These are phyloP conservation scores for Pythium vanterpoolii DNA, from an alignment of 352 stramenopile species.

Conservation along the genomic window DNA sequence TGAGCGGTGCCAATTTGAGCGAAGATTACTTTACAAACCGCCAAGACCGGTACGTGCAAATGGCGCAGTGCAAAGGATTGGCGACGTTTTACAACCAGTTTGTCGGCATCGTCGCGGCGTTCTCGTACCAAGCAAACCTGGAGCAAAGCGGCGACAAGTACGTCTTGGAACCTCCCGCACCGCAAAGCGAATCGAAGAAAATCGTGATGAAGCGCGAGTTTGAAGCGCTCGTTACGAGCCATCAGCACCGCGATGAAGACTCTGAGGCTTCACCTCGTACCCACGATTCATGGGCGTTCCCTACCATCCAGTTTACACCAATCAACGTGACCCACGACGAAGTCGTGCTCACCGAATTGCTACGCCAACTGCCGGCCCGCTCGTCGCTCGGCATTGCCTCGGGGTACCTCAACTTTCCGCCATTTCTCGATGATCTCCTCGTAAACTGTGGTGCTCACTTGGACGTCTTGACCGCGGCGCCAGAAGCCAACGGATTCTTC, in stretches of 20 bases:
- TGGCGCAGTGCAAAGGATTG: slow-evolving; percentile 44
- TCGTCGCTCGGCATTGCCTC: slow-evolving; percentile 64
- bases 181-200: slow-evolving; percentile 11
- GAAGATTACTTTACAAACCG: slow-evolving; percentile 83
- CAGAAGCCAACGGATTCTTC: slow-evolving; percentile 73
- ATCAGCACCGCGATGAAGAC: slow-evolving; percentile 23
- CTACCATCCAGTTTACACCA: slow-evolving; percentile 72
- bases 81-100: slow-evolving; percentile 73
- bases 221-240: slow-evolving; percentile 35
- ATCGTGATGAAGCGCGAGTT: slow-evolving; percentile 39
- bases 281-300: slow-evolving; percentile 63
- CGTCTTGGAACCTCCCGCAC: not conserved
- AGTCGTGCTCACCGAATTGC: slow-evolving; percentile 42
- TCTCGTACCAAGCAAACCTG: slow-evolving; percentile 44
- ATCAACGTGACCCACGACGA: slow-evolving; percentile 60
- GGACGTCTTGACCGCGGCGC: slow-evolving; percentile 64
- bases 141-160: slow-evolving; percentile 4
- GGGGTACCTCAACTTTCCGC: slow-evolving; percentile 79
- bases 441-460: slow-evolving; percentile 38
- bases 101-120: slow-evolving; percentile 42
- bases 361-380: slow-evolving; percentile 38
- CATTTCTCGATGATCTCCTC: slow-evolving; percentile 56
- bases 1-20: slow-evolving; percentile 82
- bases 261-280: not conserved
- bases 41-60: slow-evolving; percentile 77